These are phyloP conservation scores for Aspergillus pseudoviridinutans DNA, from an alignment of 2,329 filamentous ascomycete species.

Conservation along the genomic window DNA sequence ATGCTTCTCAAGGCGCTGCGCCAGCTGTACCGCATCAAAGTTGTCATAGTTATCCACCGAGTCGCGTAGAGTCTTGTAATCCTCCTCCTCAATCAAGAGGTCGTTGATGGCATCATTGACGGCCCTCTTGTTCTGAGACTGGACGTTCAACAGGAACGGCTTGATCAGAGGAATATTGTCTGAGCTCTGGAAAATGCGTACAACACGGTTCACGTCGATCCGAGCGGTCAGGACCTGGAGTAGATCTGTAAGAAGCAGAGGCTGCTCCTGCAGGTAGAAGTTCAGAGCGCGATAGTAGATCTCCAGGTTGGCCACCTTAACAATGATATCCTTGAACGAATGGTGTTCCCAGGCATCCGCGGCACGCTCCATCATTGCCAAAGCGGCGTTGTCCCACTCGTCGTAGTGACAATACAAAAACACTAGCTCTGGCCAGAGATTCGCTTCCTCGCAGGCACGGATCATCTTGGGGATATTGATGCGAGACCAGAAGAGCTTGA, in stretches of 20 bases:
- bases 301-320: conserved; percentile 97
- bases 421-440: conserved; percentile 94
- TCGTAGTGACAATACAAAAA: conserved; percentile 99
- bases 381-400: conserved; percentile 93
- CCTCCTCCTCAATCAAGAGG: conserved; percentile 94
- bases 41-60: conserved; percentile 99
- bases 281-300: conserved; percentile 98
- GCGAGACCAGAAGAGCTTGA: conserved; percentile 96
- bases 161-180: conserved; percentile 98
- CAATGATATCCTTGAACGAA: conserved; percentile 97
- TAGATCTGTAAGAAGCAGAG: conserved; percentile 90
- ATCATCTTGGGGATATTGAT: conserved; percentile 99
- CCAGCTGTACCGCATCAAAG: conserved; percentile 92
- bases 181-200: conserved; percentile 97
- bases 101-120: conserved; percentile 99
- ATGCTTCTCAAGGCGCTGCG: conserved; percentile 90
- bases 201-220: conserved; percentile 98
- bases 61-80: conserved; percentile 97
- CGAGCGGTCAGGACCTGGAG: conserved; percentile 86
- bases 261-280: conserved; percentile 97
- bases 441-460: conserved; percentile 84
- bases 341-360: conserved; percentile 99
- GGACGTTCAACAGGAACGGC: conserved; percentile 94
- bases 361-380: conserved; percentile 96
- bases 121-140: conserved; percentile 94